phyloP scores from a whole-genome alignment of 306 rosid species.

The Malus fusca region DNA sequence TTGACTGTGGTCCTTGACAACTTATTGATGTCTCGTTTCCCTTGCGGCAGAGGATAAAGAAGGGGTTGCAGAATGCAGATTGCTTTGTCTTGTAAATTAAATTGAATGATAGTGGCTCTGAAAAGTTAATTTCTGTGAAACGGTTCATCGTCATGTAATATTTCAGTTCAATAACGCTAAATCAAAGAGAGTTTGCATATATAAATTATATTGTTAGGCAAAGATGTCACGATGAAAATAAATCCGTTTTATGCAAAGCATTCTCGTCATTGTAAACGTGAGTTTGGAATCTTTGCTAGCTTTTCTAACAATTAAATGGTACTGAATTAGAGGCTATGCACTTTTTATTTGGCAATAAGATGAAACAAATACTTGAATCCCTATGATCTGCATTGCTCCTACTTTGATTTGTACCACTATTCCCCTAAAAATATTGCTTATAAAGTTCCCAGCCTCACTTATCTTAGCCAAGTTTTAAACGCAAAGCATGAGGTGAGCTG shows the following conservation, averaged over 20 bases:
- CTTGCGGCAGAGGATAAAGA: constrained; percentile 1
- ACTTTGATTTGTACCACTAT: not conserved
- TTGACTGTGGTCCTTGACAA: not conserved
- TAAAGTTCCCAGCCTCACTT: constrained; percentile 3
- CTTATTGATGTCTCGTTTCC: not conserved
- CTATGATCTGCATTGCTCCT: not conserved
- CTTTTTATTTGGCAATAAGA: not conserved
- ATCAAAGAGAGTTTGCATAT: no score
- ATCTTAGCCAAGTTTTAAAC: not conserved
- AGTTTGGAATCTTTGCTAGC: not conserved
- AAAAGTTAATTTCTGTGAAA: no score
- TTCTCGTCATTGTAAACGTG: not conserved
- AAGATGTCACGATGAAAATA: no score
- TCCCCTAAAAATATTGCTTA: not conserved
- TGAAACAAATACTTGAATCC: not conserved
- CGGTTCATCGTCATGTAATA: not conserved
- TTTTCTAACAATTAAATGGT: not conserved
- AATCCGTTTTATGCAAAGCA: no score
- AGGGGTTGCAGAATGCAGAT: not conserved
- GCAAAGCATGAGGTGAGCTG: not conserved
- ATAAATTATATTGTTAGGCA: no score
- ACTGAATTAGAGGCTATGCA: not conserved
- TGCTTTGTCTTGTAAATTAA: not conserved
- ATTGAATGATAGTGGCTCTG: not conserved
- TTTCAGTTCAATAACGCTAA: no score